A percentile compares a stretch with the other conserved stretches of the same genome.
phyloP scores from a whole-genome alignment of 2,329 filamentous ascomycete species.

The Pyricularia pennisetigena region DNA sequence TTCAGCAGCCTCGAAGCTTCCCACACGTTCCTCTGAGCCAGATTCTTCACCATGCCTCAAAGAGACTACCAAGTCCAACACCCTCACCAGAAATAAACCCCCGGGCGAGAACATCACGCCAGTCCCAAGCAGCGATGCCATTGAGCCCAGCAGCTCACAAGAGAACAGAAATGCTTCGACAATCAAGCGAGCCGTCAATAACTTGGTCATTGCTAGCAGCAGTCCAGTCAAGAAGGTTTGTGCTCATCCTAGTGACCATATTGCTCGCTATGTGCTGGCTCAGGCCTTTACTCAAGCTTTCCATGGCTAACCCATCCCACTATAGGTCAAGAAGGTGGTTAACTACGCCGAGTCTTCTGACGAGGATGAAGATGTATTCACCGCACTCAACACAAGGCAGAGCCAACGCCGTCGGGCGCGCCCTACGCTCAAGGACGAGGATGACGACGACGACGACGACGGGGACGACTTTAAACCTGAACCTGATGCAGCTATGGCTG shows the following conservation, averaged over 20 bases:
- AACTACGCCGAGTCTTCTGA: constrained; percentile 83
- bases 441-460: constrained; percentile 64
- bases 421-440: constrained; percentile 51
- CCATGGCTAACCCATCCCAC: neutral
- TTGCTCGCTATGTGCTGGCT: neutral
- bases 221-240: constrained; percentile 75
- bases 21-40: constrained; percentile 15
- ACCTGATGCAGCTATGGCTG: constrained; percentile 34
- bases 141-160: constrained; percentile 58
- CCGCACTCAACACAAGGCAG: constrained; percentile 27
- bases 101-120: constrained; percentile 49
- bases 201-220: constrained; percentile 28
- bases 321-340: constrained; percentile 40
- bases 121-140: constrained; percentile 69
- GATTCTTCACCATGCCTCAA: constrained; percentile 29
- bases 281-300: neutral
- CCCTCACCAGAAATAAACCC: constrained; percentile 27
- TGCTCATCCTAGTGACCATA: neutral
- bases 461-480: constrained; percentile 50
- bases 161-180: constrained; percentile 45
- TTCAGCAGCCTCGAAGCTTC: constrained; percentile 16
- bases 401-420: constrained; percentile 37
- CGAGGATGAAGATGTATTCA: constrained; percentile 65
- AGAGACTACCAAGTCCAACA: constrained; percentile 37
- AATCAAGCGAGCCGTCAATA: constrained; percentile 29